Percentiles rank a stretch among this genome's conserved stretches.
phyloP scores from a whole-genome alignment of 805 yeast species.

The Priceomyces castillae region DNA sequence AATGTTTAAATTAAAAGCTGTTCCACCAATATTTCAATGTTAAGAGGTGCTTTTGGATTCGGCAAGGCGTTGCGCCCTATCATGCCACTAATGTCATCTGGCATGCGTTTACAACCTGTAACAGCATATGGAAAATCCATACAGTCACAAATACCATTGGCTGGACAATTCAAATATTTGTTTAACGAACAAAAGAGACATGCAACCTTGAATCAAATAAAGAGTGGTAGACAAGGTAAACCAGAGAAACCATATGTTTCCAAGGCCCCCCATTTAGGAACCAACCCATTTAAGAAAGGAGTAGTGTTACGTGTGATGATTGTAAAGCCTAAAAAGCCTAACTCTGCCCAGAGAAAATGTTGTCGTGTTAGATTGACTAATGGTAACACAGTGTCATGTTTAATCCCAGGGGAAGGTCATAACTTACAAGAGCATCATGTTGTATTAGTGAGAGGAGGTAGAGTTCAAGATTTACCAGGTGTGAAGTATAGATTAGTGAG shows the following conservation, averaged over 20 bases:
- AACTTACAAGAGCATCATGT: constrained; percentile 97
- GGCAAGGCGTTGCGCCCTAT: neutral
- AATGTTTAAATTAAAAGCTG: neutral
- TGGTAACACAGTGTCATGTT: constrained; percentile 86
- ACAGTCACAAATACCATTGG: constrained; percentile 14
- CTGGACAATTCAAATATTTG: constrained; percentile 9
- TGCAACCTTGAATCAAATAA: constrained; percentile 77
- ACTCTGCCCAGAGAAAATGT: constrained; percentile 96
- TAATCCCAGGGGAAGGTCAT: constrained; percentile 98
- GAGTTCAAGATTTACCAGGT: constrained; percentile 98
- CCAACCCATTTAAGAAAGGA: constrained; percentile 87
- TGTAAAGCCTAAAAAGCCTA: constrained; percentile 95
- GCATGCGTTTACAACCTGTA: neutral
- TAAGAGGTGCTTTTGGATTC: constrained; percentile 1
- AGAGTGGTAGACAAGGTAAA: constrained; percentile 55
- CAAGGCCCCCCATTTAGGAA: constrained; percentile 77
- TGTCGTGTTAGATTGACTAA: constrained; percentile 91
- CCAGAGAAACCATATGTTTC: constrained; percentile 49
- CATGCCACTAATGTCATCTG: neutral
- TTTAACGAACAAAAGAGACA: constrained; percentile 40
- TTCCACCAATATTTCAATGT: neutral
- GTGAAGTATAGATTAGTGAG: constrained; percentile 91
- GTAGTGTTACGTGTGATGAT: constrained; percentile 93
- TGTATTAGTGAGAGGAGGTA: constrained; percentile 95
- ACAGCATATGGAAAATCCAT: constrained; percentile 14